These are phyloP conservation scores for Pulveroboletus frians DNA, from an alignment of 768 basidiomycete species.

Conservation along the genomic window DNA sequence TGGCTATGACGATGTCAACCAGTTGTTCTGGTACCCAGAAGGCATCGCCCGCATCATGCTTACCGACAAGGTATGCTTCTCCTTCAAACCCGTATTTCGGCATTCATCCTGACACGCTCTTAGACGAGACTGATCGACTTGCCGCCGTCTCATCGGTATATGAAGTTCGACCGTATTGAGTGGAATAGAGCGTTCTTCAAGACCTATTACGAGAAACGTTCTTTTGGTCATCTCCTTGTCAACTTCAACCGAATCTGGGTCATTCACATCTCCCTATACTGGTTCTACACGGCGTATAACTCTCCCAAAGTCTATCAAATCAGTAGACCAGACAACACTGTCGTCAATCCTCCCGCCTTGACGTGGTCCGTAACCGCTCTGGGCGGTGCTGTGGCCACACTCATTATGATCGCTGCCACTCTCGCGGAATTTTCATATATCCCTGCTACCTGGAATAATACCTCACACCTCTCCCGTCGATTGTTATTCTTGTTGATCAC, in stretches of 20 bases:
- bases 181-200: slow-evolving; percentile 98
- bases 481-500: slow-evolving; percentile 86
- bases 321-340: slow-evolving; percentile 27
- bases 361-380: slow-evolving; percentile 91
- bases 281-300: slow-evolving; percentile 95
- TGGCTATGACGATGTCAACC: slow-evolving; percentile 98
- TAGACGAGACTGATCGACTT: slow-evolving; percentile 90
- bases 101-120: background rate
- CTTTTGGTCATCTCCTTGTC: slow-evolving; percentile 93
- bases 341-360: slow-evolving; percentile 66
- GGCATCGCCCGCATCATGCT: slow-evolving; percentile 91
- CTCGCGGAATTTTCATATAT: slow-evolving; percentile 96
- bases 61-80: slow-evolving; percentile 68
- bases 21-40: slow-evolving; percentile 99
- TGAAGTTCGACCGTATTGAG: slow-evolving; percentile 95
- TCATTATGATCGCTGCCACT: slow-evolving; percentile 95
- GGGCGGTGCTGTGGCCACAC: slow-evolving; percentile 91
- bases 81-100: background rate
- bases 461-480: slow-evolving; percentile 90
- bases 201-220: slow-evolving; percentile 97
- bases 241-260: slow-evolving; percentile 99
- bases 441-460: slow-evolving; percentile 98
- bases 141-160: slow-evolving; percentile 86
- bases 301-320: slow-evolving; percentile 78
- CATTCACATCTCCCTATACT: slow-evolving; percentile 91